Evolutionary conservation across 768 basidiomycete species (phyloP).

Genomic region (Trametes sanguinea): DNA sequence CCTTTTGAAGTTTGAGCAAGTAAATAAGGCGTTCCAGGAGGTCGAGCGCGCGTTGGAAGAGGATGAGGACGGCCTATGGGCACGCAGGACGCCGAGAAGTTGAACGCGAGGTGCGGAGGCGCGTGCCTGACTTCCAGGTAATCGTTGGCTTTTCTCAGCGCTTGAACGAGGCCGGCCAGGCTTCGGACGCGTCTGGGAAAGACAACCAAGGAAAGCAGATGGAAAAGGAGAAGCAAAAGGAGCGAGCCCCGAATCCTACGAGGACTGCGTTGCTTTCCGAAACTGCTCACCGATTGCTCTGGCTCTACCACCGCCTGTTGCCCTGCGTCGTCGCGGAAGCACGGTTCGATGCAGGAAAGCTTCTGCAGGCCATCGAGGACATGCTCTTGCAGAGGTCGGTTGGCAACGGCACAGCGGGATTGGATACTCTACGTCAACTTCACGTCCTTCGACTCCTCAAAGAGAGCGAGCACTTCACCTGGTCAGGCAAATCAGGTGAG

Average conservation of each 20-base stretch:
- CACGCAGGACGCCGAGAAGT: conserved; percentile 64
- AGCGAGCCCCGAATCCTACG: conserved; percentile 32
- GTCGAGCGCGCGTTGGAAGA: conserved; percentile 45
- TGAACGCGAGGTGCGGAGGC: conserved; percentile 70
- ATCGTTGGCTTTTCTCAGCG: conserved; percentile 74
- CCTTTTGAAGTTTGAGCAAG: conserved; percentile 66
- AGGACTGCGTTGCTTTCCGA: conserved; percentile 72
- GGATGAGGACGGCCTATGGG: conserved; percentile 65
- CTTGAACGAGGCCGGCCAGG: conserved; percentile 15
- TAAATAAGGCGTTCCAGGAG: conserved; percentile 61
- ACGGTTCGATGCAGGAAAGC: conserved; percentile 83
- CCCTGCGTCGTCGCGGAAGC: conserved; percentile 76
- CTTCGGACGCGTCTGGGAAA: background rate
- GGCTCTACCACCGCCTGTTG: conserved; percentile 81
- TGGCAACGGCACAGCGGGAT: conserved; percentile 34
- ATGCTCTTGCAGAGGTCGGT: conserved; percentile 2
- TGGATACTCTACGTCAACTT: conserved; percentile 67
- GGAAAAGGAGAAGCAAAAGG: conserved; percentile 4
- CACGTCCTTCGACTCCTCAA: conserved; percentile 77
- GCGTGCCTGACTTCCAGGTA: conserved; percentile 87
- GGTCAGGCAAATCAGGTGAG: conserved; percentile 72
- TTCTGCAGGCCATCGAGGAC: conserved; percentile 42
- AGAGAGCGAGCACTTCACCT: conserved; percentile 77
- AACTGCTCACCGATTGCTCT: conserved; percentile 75
- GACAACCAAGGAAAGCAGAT: background rate